Base-by-base conservation (phyloP, 805 yeast species). In the Candida sithepensis region DNA sequence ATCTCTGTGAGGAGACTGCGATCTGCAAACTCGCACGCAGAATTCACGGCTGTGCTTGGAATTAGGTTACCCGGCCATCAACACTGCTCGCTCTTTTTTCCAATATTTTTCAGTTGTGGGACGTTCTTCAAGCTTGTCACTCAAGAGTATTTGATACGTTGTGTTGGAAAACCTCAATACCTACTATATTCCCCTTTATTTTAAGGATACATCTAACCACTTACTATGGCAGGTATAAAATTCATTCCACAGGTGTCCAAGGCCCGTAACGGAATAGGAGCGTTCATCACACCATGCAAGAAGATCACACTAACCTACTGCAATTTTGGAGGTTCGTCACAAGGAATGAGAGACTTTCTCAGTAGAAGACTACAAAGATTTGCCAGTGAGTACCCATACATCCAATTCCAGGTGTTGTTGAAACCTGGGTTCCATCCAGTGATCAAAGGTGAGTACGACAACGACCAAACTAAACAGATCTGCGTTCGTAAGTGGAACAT, bases 321-420 rank as follows among this genome's bases (percentile, higher is more conserved):
- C 71, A 90, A 94, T 74, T 85, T 95, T 84, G 98, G 97, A 39
- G 98, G 97, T 20, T 85, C 96, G 2, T 91, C 98, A 1, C 74
- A 75, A 44, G 97, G 97, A 3, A 78, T 90, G 70, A 74, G 72
- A 62, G 82, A 85, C 46, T 81, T 85, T 50, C 69, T 94, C 38
- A 71, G 75, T 39, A 74, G 64, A 44, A 74, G 78, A 57, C 73
- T 79, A 28, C 69, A 77, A 44, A 52, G 69, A 8, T 68, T 88
- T 48, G 94, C 97, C 3, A 54, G 64, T 19, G 58, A 70, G 41
- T 74, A 88, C 61, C 83, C 88, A 37, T 75, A 78, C 51, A 79
- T 90, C 42, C 85, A 85, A 63, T 85, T 92, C 61, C 82, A 82
- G 47, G 77, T 92, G 8, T 61, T 75, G 9, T 79, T 81, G 60